A percentile compares a stretch with the other conserved stretches of the same genome.
Conservation (phyloP, 768 basidiomycete genomes). For the Omphalotus guepiniiformis region DNA sequence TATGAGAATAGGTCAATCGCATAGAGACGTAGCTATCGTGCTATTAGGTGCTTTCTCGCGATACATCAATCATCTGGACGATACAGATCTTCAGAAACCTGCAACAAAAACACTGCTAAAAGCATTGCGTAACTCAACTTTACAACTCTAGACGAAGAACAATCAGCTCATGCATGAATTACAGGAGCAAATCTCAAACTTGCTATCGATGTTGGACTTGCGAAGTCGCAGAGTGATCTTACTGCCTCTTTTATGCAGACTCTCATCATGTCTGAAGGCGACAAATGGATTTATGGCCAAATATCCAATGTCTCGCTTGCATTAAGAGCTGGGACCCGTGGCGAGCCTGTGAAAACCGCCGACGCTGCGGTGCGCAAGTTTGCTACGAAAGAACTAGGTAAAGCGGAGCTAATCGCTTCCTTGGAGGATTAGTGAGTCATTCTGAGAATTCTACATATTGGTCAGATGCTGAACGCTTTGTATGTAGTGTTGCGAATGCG, state of each 20-base stretch:
- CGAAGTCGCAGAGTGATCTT: conserved; percentile 76
- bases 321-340: conserved; percentile 59
- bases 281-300: conserved; percentile 79
- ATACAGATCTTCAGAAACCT: conserved; percentile 55
- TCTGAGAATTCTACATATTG: not conserved
- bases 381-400: conserved; percentile 81
- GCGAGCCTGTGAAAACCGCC: conserved; percentile 73
- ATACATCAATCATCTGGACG: conserved; percentile 85
- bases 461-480: conserved; percentile 2
- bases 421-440: conserved; percentile 83
- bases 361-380: conserved; percentile 77
- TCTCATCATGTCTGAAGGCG: conserved; percentile 94
- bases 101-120: conserved; percentile 72
- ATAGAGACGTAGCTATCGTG: conserved; percentile 81
- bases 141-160: not conserved
- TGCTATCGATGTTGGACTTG: conserved; percentile 85
- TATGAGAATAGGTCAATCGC: conserved; percentile 71
- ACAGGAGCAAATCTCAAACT: conserved; percentile 81
- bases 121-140: conserved; percentile 61
- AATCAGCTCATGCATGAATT: conserved; percentile 1
- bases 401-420: conserved; percentile 71
- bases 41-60: conserved; percentile 88
- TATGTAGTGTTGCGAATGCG: conserved; percentile 77
- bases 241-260: conserved; percentile 94
- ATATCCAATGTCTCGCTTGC: conserved; percentile 65